Base-by-base conservation (phyloP, 345 rosid species). In the Eucalyptus globulus region DNA sequence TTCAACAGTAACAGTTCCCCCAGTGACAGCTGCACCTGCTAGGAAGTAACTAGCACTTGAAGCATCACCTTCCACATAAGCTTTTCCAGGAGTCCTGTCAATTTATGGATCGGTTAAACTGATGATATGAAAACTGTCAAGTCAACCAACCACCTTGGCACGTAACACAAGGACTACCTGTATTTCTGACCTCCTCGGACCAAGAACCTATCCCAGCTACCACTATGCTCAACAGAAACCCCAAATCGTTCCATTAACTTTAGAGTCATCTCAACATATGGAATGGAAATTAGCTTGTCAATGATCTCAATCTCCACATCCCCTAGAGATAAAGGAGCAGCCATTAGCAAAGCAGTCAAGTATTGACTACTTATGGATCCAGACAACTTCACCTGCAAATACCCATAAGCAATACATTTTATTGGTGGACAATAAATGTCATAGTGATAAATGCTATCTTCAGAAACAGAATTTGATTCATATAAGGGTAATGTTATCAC, bases 1-100 rank as follows among this genome's bases (percentile, higher is more conserved):
- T 93, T 98, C 97, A 67, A 98, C 99, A 49, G 97, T 97, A 90
- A 97, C 93, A 62, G 98, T 97, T 88, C 98, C 98, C 65, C 99
- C 99, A 15, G 98, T 97, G 92, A 98, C 92, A 81, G 99, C 99
- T 65, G 99, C 98, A 81, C 99, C 99, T 80, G 97, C 99, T 83
- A 98, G 95, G 92, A 98, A 98, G 93, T 98, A 97, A 92, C 99
- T 97, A 87, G 99, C 99, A 95, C 99, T 98, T 87, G 99, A 98
- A 88, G 99, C 99, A 95, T 98, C 99, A 45, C 99, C 99, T 93
- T 98, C 99, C 50, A 98, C 99, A 49, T 91, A 98, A 89, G 98
- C 97, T 89, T 92, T 95, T 91, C 99, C 98, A 49, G 99, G 97
- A 88, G 99, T 95, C 96, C 99, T 97, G 90, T 49, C 31, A 76